A percentile compares a stretch with the other conserved stretches of the same genome.
phyloP scores from a whole-genome alignment of 2,329 filamentous ascomycete species.

The Fusarium oligoseptatum region DNA sequence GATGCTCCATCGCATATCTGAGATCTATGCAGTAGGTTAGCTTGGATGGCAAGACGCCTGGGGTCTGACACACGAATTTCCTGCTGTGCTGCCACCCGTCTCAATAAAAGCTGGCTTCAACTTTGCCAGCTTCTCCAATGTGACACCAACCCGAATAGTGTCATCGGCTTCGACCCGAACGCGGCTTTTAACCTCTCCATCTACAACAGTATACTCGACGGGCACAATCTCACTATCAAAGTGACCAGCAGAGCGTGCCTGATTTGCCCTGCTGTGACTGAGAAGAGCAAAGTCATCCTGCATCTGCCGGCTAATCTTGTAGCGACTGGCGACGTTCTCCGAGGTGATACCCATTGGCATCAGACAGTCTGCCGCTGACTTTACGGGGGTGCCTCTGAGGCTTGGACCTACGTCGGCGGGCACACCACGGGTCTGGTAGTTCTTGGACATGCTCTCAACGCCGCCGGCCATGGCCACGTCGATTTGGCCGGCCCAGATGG shows the following conservation, averaged over 20 bases:
- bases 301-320: conserved; percentile 77
- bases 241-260: conserved; percentile 74
- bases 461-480: conserved; percentile 83
- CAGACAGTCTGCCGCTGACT: conserved; percentile 85
- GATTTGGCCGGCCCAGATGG: conserved; percentile 80
- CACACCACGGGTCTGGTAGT: conserved; percentile 85
- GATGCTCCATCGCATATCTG: conserved; percentile 92
- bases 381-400: conserved; percentile 70
- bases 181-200: conserved; percentile 39
- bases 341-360: conserved; percentile 96
- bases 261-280: conserved; percentile 78
- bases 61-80: conserved; percentile 68
- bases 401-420: conserved; percentile 82
- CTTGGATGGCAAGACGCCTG: background rate
- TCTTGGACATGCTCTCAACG: conserved; percentile 95
- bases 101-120: conserved; percentile 87
- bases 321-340: conserved; percentile 86
- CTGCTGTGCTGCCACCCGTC: conserved; percentile 83
- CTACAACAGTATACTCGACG: conserved; percentile 56
- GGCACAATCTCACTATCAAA: conserved; percentile 85
- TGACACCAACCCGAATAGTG: conserved; percentile 63
- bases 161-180: conserved; percentile 73
- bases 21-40: conserved; percentile 50
- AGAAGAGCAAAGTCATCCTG: conserved; percentile 85
- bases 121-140: conserved; percentile 74